Base-by-base conservation (phyloP, 257 asterid genomes). In the Petunia secreta region DNA sequence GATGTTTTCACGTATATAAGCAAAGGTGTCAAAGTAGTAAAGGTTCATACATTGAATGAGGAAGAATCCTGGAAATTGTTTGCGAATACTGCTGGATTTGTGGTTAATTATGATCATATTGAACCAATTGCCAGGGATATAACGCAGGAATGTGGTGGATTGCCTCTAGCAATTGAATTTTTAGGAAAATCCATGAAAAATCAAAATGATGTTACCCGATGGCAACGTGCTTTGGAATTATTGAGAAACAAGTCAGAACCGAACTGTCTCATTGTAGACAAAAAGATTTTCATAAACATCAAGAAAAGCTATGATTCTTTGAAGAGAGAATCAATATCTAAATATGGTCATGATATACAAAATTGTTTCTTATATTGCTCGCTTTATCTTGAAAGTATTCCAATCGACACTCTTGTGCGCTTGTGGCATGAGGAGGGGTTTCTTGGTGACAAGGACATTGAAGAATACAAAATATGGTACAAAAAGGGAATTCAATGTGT, bases 111-210 rank as follows among this genome's bases (percentile, higher is more conserved):
- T 16, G 54, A 63, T 7, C 64, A 48, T 41, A 63, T 64, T n/a
- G 52, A 50, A 53, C 76, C 82, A 2, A 37, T 64, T 16, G 75
- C 83, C 0, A 46, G 64, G 68, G 65, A 34, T 11, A 9, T 80
- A 13, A 39, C 80, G 13, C 62, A 63, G 40, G 75, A 80, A 60
- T 80, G 83, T 25, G 41, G 80, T 73, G 83, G 80, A 46, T 63
- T 73, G 4, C 83, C 80, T 8, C 52, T 60, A 54, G 75, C 75
- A 46, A 74, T 80, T 11, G n/a, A 16, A 36, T 52, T 80, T 73
- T 64, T 80, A 10, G 80, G 83, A 1, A 74, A 63, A 46, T 74
- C 74, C 15, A 69, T 80, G 80, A 80, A 57, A 54, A 54, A 44
- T 6, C 60, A 73, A 38, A 1, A 11, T 8, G 63, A 44, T 57